Conservation (phyloP, 163 green algal species). For the Scenedesmus sp. region DNA sequence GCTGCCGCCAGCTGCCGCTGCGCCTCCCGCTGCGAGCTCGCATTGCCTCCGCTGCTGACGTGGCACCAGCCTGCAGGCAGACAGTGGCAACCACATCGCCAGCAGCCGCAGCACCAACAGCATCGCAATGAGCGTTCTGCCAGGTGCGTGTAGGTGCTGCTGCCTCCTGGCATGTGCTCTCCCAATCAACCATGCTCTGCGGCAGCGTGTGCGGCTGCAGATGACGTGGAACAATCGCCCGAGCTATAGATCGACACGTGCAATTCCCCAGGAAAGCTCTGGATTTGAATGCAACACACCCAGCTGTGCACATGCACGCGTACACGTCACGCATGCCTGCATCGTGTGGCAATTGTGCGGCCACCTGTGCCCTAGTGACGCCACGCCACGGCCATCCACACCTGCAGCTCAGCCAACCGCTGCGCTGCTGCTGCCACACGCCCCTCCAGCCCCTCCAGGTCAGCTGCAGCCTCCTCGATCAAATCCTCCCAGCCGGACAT, state of each 20-base stretch:
- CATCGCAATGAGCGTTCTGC: neutral
- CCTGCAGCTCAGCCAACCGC: slow-evolving; percentile 63
- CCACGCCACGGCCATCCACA: too few species aligned
- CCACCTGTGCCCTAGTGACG: neutral
- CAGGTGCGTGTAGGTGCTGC: neutral
- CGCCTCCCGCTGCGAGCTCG: slow-evolving; percentile 24
- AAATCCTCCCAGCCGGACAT: slow-evolving; percentile 69
- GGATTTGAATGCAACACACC: too few species aligned
- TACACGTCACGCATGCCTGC: slow-evolving; percentile 9
- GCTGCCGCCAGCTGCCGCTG: slow-evolving; percentile 46
- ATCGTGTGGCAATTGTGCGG: neutral
- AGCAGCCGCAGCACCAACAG: neutral
- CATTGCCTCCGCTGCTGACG: slow-evolving; percentile 50
- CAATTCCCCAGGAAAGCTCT: too few species aligned
- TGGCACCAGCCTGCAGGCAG: neutral
- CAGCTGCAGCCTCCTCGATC: slow-evolving; percentile 71
- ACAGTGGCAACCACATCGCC: neutral
- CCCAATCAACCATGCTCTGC: too few species aligned
- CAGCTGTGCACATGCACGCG: neutral
- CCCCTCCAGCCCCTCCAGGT: slow-evolving; percentile 68
- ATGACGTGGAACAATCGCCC: too few species aligned
- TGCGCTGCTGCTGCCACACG: slow-evolving; percentile 57
- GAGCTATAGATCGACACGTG: too few species aligned
- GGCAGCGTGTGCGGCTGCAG: neutral
- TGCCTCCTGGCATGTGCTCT: neutral